These are phyloP conservation scores for Candida parachauliodes DNA, from an alignment of 805 yeast genomes.

Conservation along the genomic window DNA sequence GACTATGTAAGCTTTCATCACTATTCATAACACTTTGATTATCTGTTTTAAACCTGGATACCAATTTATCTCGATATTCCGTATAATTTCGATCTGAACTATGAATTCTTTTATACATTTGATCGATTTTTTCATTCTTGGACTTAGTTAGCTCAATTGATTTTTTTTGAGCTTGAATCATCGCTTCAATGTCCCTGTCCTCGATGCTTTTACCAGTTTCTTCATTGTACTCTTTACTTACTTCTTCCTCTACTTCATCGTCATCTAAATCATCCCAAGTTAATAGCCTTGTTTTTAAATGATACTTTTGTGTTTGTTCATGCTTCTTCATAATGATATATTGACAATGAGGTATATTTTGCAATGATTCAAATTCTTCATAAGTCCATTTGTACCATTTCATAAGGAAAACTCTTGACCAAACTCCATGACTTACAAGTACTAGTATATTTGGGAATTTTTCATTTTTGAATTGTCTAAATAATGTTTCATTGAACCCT, in stretches of 20 bases:
- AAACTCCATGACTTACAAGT: conserved; percentile 88
- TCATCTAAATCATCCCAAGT: conserved; percentile 66
- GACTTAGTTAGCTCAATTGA: conserved; percentile 36
- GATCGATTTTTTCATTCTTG: conserved; percentile 42
- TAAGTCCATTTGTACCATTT: conserved; percentile 94
- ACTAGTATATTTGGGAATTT: conserved; percentile 79
- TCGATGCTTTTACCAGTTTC: conserved; percentile 32
- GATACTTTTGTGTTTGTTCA: conserved; percentile 47
- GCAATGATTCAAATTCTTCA: conserved; percentile 79
- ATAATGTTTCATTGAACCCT: conserved; percentile 82
- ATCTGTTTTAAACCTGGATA: conserved; percentile 18
- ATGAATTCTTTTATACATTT: conserved; percentile 27
- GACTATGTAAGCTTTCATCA: conserved; percentile 11
- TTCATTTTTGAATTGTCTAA: conserved; percentile 68
- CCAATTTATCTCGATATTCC: conserved; percentile 12
- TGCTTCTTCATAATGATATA: conserved; percentile 73
- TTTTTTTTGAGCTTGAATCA: conserved; percentile 34
- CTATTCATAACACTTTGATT: conserved; percentile 27
- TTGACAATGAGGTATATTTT: conserved; percentile 82
- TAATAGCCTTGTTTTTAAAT: conserved; percentile 55
- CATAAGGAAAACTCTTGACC: conserved; percentile 90
- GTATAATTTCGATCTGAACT: conserved; percentile 7
- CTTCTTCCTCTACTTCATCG: conserved; percentile 37
- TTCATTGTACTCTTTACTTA: conserved; percentile 31
- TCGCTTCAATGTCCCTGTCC: conserved; percentile 36